Conservation (phyloP, 2,329 filamentous ascomycete species). For the Penicillium sp. region DNA sequence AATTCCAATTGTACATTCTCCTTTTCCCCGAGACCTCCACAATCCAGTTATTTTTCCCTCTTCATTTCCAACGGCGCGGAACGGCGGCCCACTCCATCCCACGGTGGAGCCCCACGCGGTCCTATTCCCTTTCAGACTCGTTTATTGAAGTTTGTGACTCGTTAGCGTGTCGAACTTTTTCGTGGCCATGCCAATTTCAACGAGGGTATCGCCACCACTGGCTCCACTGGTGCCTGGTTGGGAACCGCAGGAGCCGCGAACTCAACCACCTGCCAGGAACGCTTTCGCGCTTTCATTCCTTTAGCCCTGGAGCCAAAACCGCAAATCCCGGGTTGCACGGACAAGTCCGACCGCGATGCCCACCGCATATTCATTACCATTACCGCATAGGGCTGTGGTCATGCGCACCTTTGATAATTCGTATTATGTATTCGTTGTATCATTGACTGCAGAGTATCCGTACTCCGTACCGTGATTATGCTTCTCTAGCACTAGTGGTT, state of each 20-base stretch:
- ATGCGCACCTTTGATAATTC: slow-evolving; percentile 8
- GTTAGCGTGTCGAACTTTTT: slow-evolving; percentile 22
- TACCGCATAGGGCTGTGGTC: slow-evolving; percentile 21
- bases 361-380: not conserved
- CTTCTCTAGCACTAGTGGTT: too few species aligned
- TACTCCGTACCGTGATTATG: too few species aligned
- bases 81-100: slow-evolving; percentile 18
- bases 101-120: slow-evolving; percentile 16
- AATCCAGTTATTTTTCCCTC: not conserved
- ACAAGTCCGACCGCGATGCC: slow-evolving; percentile 5
- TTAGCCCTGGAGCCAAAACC: not conserved
- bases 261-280: slow-evolving; percentile 20
- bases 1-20: slow-evolving; percentile 6
- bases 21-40: slow-evolving; percentile 20
- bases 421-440: too few species aligned
- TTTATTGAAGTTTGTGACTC: slow-evolving; percentile 29
- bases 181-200: slow-evolving; percentile 19
- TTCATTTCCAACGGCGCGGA: slow-evolving; percentile 28
- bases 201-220: slow-evolving; percentile 10
- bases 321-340: slow-evolving; percentile 20
- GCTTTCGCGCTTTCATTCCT: not conserved
- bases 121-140: slow-evolving; percentile 15
- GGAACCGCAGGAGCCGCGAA: slow-evolving; percentile 21
- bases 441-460: not conserved
- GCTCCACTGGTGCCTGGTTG: slow-evolving; percentile 10